Evolutionary conservation across 2,329 filamentous ascomycete species (phyloP), one percentile per base, ranked within the genome.

Genomic region (Clonostachys sp.): DNA sequence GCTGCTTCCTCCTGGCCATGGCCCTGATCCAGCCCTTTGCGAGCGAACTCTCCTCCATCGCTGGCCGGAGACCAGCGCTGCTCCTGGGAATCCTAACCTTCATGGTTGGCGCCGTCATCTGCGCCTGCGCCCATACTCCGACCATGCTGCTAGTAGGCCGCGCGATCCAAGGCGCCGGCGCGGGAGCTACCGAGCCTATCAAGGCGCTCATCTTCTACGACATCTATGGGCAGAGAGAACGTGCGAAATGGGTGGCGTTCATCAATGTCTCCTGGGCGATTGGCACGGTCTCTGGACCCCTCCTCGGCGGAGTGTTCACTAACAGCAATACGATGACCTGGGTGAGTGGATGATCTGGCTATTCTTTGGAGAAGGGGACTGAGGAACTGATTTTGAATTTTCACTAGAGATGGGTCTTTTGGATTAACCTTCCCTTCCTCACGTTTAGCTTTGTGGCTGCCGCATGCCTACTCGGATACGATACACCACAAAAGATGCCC

Each of bases 1-100:
- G 85, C 5, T 81, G 81, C 14, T 89, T 86, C 53, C 68, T 89
- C 5, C 73, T 89, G 6, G 79, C 83, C 4, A 81, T 78, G 48
- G 82, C 84, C 1, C 76, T 83, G 33, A 72, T 80, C 40, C 77
- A 83, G 54, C 81, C 80, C 5, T 61, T 64, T 6, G 55, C 71
- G n/a, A 61, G 65, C 7, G 62, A 65, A 4, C 47, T 70, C 10
- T 66, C 64, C 34, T 58, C 58, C 44, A 64, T 66, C 8, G 57
- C 68, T 38, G 67, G 67, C 2, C 53, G 64, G 12, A 68, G 65
- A 42, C 48, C 51, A 12, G 51, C 56, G 12, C 58, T 59, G 30
- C 30, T 59, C 7, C n/a, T 42, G 2, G 44, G 51, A 5, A 18
- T 56, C n/a, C 18, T 14, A 41, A 46, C 72, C 34, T 72, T 72